These are phyloP conservation scores for Penicillium sp. DNA, from an alignment of 2,329 filamentous ascomycete genomes.

Conservation along the genomic window DNA sequence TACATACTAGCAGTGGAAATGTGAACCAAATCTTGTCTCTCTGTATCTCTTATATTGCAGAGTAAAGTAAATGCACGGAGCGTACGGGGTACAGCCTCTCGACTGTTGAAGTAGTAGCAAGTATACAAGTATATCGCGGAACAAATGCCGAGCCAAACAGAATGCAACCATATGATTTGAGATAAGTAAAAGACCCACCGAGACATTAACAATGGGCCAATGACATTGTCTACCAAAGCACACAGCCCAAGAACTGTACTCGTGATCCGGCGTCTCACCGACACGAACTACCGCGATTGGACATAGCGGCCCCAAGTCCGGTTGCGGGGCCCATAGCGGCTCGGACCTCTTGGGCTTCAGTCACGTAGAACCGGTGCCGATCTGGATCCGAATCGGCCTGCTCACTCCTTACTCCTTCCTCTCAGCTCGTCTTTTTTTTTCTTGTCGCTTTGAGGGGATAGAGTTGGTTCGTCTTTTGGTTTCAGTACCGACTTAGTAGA, in stretches of 20 bases:
- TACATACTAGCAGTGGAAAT: neutral
- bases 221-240: neutral
- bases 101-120: neutral
- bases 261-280: neutral
- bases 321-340: conserved; percentile 3
- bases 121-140: neutral
- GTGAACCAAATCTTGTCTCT: neutral
- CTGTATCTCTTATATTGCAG: neutral
- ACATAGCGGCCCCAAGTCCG: conserved; percentile 7
- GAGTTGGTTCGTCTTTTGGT: neutral
- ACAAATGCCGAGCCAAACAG: neutral
- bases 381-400: conserved; percentile 1
- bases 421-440: conserved; percentile 1
- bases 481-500: neutral
- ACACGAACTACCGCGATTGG: neutral
- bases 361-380: neutral
- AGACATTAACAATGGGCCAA: neutral
- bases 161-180: neutral
- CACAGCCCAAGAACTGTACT: neutral
- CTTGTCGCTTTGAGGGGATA: neutral
- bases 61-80: neutral
- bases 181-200: neutral
- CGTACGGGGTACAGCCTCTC: neutral
- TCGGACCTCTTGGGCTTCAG: neutral
- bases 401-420: conserved; percentile 4